Conservation (phyloP, 2,329 filamentous ascomycete species). For the Ophiocordyceps robertsii region DNA sequence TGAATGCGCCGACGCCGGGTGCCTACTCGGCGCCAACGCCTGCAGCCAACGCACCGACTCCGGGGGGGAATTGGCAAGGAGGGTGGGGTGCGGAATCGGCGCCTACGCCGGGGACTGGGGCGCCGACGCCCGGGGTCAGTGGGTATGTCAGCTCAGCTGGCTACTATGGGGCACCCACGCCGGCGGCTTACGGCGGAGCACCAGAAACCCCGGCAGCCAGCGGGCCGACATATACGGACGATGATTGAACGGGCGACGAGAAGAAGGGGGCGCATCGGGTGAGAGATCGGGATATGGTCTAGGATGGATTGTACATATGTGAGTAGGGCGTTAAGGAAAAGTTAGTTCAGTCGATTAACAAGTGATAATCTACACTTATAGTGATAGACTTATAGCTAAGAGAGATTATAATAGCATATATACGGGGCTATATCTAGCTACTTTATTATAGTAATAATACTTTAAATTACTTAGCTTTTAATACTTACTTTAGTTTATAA, state of each 20-base stretch:
- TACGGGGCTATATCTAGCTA: no score
- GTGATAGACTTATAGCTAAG: no score
- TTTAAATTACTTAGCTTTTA: no score
- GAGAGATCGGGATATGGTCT: background rate
- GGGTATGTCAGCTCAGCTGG: constrained; percentile 21
- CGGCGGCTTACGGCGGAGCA: constrained; percentile 41
- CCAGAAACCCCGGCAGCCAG: constrained; percentile 50
- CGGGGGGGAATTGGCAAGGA: constrained; percentile 47
- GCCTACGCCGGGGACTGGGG: constrained; percentile 51
- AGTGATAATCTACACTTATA: no score
- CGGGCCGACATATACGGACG: constrained; percentile 39
- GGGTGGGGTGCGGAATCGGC: constrained; percentile 50
- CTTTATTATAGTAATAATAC: no score
- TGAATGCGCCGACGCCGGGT: constrained; percentile 60
- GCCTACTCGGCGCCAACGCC: constrained; percentile 53
- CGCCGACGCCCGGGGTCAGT: constrained; percentile 56
- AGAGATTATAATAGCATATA: no score
- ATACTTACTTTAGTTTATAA: no score
- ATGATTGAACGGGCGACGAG: constrained; percentile 20
- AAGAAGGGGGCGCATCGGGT: background rate
- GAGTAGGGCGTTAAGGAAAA: background rate
- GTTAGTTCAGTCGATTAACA: no score
- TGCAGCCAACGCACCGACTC: constrained; percentile 53
- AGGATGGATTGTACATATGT: background rate
- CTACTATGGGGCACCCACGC: constrained; percentile 48